Evolutionary conservation across 176 grass and related monocot species (phyloP), one percentile per base, ranked within the genome.

Genomic region (Rhipidocladum racemiflorum): DNA sequence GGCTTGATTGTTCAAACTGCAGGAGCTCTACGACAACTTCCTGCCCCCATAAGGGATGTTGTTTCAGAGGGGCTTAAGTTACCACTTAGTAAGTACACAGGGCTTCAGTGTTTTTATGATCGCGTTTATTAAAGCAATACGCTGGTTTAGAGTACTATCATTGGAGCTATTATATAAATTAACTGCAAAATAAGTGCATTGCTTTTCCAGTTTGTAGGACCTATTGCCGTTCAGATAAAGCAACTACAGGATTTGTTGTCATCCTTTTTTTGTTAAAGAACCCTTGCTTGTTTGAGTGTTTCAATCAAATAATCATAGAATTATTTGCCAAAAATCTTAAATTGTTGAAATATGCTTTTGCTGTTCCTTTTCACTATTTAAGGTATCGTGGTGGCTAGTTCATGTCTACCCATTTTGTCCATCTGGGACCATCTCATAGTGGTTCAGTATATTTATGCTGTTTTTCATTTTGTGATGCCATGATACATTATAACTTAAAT

Each of bases 31-130:
- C 89, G 91, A 57, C 92, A 99, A 86, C 85, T 99, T 84, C 96
- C 96, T 36, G 80, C 83, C 36, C 91, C 89, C 23, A 77, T 99
- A 84, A 95, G 85, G 42, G 90, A 95, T 76, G 81, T 87, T 86
- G 90, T 95, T 87, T 55, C 90, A 7, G 87, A 95, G 65, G 92
- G 96, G 55, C 73, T 99, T 78, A 99, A 89, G 50, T 39, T 99
- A 61, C 91, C 96, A 80, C 92, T 99, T 65, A 90, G 96, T 99
- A 91, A 95, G 89, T 60, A 38, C 14, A 45, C 60, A 54, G 11
- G 38, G 21, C n/a, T 60, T 74, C 50, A 67, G 8, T 61, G 28
- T 65, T 65, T 78, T 27, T 28, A 61, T 30, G 11, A 17, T 78
- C 14, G 5, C 14, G 25, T 61, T 84, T 73, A 13, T 59, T 70